Percentiles rank a stretch among this genome's conserved stretches.
These are phyloP conservation scores for Blastobotrys mokoenaii DNA, from an alignment of 805 yeast species.

Conservation along the genomic window DNA sequence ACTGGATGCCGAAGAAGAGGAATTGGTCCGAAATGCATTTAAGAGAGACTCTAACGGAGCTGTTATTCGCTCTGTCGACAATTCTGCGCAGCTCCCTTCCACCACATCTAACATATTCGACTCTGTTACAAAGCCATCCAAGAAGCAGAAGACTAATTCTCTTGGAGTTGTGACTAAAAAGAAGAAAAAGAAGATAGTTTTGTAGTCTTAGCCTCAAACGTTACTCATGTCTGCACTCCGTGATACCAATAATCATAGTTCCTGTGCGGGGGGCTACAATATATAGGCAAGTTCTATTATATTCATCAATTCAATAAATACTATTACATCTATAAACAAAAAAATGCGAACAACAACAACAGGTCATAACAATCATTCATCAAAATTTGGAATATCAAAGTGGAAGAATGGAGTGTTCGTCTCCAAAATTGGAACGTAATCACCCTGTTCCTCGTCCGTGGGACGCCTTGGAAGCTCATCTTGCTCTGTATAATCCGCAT, in stretches of 20 bases:
- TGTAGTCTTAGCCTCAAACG: too few relatives aligned
- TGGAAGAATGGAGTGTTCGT: conserved; percentile 74
- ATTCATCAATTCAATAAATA: too few relatives aligned
- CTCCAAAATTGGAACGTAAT: conserved; percentile 45
- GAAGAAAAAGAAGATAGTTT: background rate
- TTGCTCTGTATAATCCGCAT: conserved; percentile 13
- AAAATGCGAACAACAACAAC: too few relatives aligned
- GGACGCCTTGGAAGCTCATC: conserved; percentile 12
- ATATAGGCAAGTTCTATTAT: too few relatives aligned
- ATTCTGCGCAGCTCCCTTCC: background rate
- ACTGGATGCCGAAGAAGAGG: conserved; percentile 23
- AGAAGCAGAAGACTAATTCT: conserved; percentile 1
- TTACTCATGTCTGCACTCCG: too few relatives aligned
- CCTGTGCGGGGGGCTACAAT: too few relatives aligned
- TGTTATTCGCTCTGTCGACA: conserved; percentile 2
- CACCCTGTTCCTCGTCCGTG: conserved; percentile 29
- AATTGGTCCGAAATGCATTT: conserved; percentile 35
- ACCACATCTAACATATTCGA: background rate
- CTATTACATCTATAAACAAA: too few relatives aligned
- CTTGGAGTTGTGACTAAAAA: conserved; percentile 2
- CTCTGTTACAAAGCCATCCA: background rate
- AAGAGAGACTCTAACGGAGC: conserved; percentile 17
- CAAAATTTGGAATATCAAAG: conserved; percentile 55
- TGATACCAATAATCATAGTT: too few relatives aligned
- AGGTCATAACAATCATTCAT: background rate